Base-by-base conservation (phyloP, 1,284 basidiomycete species). In the Ceratobasidium sp. region DNA sequence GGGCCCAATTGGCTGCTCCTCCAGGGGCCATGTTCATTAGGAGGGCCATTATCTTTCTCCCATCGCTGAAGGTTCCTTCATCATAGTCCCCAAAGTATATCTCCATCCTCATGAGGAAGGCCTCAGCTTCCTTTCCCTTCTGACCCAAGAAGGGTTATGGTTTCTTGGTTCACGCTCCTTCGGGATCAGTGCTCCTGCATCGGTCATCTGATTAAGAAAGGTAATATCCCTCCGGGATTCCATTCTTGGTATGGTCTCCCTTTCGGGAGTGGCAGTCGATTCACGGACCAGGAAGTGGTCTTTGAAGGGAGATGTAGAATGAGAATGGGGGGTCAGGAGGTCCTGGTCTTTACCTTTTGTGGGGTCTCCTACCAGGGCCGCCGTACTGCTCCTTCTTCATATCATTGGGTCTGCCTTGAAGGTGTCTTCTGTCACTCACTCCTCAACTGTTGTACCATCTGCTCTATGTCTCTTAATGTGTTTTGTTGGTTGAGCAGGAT, bases 131-230 rank as follows among this genome's bases (percentile, higher is more conserved):
- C 15, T 34, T 67, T n/a, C 65, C 65, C n/a, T 22, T 51, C 29
- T 67, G 40, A 1, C 65, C 65, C n/a, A 37, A n/a, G 19, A 67
- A 67, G 8, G 49, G 49, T 17, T 51, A 25, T 2, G 65, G 65
- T 37, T 52, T 52, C 49, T 67, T 67, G 2, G 51, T 34, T n/a
- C 49, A 4, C 15, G 34, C 51, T 67, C 65, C 49, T 67, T 67
- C 0, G 65, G 65, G 11, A 67, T 67, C n/a, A n/a, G 8, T 6
- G 37, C 9, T 40, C 37, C 37, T 46, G 25, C 25, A 29, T 29
- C 25, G 25, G 25, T 29, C 25, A 29, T 29, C 25, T 29, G 25
- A 29, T 29, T 29, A 29, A 29, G 25, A 29, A 29, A 29, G 25
- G 25, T 29, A 29, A 29, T 29, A 29, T 29, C 25, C 25, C 25